These are phyloP conservation scores for Lichina pygmaea DNA, from an alignment of 495 filamentous ascomycete species.

Conservation along the genomic window DNA sequence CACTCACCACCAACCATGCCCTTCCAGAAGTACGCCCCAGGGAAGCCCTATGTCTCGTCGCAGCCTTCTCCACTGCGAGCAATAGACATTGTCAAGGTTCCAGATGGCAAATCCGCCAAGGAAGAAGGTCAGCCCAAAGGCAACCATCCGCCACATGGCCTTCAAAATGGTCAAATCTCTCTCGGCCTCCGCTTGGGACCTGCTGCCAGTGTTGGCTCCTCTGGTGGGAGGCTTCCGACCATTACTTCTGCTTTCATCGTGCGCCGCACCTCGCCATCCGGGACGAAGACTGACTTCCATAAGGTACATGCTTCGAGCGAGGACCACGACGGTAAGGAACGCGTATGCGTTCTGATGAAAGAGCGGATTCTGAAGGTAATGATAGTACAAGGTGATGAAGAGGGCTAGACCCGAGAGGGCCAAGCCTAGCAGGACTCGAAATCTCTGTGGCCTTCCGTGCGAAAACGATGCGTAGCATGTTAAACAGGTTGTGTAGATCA, in stretches of 20 bases:
- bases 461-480: constrained; percentile 77
- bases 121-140: constrained; percentile 44
- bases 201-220: constrained; percentile 12
- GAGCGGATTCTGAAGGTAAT: constrained; percentile 69
- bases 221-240: background rate
- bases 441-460: constrained; percentile 28
- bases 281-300: constrained; percentile 64
- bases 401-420: constrained; percentile 33
- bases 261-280: constrained; percentile 9
- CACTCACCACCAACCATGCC: constrained; percentile 92
- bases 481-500: constrained; percentile 95
- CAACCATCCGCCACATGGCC: constrained; percentile 54
- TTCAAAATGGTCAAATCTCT: constrained; percentile 32
- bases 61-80: constrained; percentile 38
- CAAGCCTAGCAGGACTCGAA: constrained; percentile 28
- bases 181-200: constrained; percentile 18
- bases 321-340: constrained; percentile 45
- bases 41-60: constrained; percentile 52
- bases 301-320: constrained; percentile 67
- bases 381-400: constrained; percentile 82
- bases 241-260: background rate
- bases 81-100: constrained; percentile 67
- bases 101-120: constrained; percentile 66
- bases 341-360: constrained; percentile 87
- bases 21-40: constrained; percentile 76